Evolutionary conservation across 768 basidiomycete species (phyloP).

Genomic region (Leccinum subtestaceum): DNA sequence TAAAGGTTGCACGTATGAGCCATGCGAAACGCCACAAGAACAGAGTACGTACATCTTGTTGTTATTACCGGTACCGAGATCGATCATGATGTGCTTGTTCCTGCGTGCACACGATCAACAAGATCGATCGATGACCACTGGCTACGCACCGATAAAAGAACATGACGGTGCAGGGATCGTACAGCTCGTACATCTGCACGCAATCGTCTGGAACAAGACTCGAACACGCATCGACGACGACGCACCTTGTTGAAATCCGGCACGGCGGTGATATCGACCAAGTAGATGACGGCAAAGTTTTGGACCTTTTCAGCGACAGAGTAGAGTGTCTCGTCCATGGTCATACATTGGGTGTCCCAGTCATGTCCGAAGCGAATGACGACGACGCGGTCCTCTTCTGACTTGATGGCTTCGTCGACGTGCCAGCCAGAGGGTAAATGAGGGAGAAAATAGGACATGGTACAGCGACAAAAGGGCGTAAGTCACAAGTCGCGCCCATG

Average conservation of each 20-base stretch:
- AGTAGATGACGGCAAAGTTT: slow-evolving; percentile 97
- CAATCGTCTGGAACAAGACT: not conserved
- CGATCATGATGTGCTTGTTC: slow-evolving; percentile 99
- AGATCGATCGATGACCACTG: not conserved
- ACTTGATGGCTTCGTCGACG: slow-evolving; percentile 98
- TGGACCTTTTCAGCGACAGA: slow-evolving; percentile 93
- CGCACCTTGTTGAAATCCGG: slow-evolving; percentile 97
- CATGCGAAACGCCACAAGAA: not conserved
- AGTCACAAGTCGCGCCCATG: not conserved
- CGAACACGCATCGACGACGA: not conserved
- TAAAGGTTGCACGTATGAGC: slow-evolving; percentile 28
- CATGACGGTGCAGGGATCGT: slow-evolving; percentile 97
- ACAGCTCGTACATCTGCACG: slow-evolving; percentile 93
- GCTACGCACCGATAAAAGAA: slow-evolving; percentile 88
- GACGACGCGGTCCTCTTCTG: slow-evolving; percentile 94
- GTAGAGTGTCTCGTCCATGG: slow-evolving; percentile 97
- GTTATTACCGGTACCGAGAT: slow-evolving; percentile 98
- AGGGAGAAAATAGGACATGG: slow-evolving; percentile 87
- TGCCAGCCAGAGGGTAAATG: slow-evolving; percentile 95
- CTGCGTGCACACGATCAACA: slow-evolving; percentile 37
- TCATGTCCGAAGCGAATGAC: slow-evolving; percentile 95
- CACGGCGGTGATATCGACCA: slow-evolving; percentile 92
- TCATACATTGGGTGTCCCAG: slow-evolving; percentile 94
- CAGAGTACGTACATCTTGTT: slow-evolving; percentile 84
- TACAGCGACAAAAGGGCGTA: not conserved